These are phyloP conservation scores for Fusarium brevicatenulatum DNA, from an alignment of 2,329 filamentous ascomycete genomes.

Conservation along the genomic window DNA sequence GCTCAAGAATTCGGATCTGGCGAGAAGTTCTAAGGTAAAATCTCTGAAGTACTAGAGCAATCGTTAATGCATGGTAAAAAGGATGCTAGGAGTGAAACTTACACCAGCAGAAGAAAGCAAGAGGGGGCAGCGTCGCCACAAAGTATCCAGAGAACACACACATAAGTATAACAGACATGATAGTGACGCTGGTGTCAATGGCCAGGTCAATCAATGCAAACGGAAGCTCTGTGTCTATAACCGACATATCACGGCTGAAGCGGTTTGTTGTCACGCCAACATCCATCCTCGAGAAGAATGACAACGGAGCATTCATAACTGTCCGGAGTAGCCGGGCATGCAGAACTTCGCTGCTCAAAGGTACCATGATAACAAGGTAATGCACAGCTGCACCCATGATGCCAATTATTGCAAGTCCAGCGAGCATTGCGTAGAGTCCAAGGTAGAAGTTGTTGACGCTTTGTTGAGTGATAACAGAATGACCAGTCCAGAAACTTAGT, in stretches of 20 bases:
- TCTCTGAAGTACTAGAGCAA: not conserved
- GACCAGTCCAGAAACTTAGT: constrained; percentile 25
- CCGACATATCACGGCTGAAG: constrained; percentile 53
- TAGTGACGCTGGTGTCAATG: not conserved
- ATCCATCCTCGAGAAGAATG: constrained; percentile 52
- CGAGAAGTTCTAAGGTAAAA: constrained; percentile 46
- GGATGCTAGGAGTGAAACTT: not conserved
- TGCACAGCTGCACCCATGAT: constrained; percentile 1
- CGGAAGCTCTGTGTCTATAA: constrained; percentile 50
- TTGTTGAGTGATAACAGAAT: constrained; percentile 6
- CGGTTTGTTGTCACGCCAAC: constrained; percentile 51
- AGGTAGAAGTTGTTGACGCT: constrained; percentile 24
- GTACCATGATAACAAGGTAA: constrained; percentile 9
- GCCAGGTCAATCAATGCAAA: constrained; percentile 41
- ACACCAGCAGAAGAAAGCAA: constrained; percentile 17
- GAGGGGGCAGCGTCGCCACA: constrained; percentile 3
- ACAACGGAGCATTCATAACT: constrained; percentile 46
- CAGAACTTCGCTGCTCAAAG: constrained; percentile 11
- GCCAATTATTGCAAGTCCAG: constrained; percentile 7
- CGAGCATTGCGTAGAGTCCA: constrained; percentile 23
- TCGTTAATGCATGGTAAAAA: not conserved
- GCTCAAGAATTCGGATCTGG: constrained; percentile 46
- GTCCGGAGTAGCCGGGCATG: constrained; percentile 18
- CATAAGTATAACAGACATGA: constrained; percentile 22
- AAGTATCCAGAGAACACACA: constrained; percentile 28